Percentiles rank a stretch among this genome's conserved stretches.
phyloP scores from a whole-genome alignment of 108 stramenopile species.

The Heterococcus sp. region DNA sequence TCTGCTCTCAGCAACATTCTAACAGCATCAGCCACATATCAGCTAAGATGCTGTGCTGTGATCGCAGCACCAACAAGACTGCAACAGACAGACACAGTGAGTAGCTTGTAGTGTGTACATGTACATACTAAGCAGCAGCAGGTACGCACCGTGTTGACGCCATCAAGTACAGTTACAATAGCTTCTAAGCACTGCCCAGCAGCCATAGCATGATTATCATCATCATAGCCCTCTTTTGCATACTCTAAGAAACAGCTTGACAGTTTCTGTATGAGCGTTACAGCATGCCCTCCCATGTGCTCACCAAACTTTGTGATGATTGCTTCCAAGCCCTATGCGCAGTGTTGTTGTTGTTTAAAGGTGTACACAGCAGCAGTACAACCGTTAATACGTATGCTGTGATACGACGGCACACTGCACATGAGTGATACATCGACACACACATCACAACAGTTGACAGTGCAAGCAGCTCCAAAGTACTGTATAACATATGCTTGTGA shows the following conservation, averaged over 20 bases:
- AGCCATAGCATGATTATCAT: constrained; percentile 90
- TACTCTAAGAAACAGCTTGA: constrained; percentile 80
- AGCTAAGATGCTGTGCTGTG: too few relatives aligned
- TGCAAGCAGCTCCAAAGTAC: too few relatives aligned
- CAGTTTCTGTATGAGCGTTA: constrained; percentile 80
- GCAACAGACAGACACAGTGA: too few relatives aligned
- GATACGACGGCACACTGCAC: not conserved
- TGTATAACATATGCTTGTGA: too few relatives aligned
- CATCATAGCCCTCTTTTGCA: constrained; percentile 81
- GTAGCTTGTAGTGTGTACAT: too few relatives aligned
- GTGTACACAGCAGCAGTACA: not conserved
- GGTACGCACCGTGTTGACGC: constrained; percentile 7
- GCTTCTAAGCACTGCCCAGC: constrained; percentile 93
- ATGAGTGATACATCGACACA: not conserved
- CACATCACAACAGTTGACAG: not conserved
- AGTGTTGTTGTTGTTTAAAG: too few relatives aligned
- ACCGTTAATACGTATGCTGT: not conserved
- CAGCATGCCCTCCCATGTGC: constrained; percentile 87
- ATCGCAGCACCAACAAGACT: too few relatives aligned
- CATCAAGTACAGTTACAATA: constrained; percentile 80
- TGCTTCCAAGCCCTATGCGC: constrained; percentile 62
- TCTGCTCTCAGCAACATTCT: too few relatives aligned
- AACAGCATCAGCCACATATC: too few relatives aligned
- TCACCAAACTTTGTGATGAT: constrained; percentile 88
- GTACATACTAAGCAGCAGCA: too few relatives aligned